These are phyloP conservation scores for Suillus subalutaceus DNA, from an alignment of 768 basidiomycete genomes.

Conservation along the genomic window DNA sequence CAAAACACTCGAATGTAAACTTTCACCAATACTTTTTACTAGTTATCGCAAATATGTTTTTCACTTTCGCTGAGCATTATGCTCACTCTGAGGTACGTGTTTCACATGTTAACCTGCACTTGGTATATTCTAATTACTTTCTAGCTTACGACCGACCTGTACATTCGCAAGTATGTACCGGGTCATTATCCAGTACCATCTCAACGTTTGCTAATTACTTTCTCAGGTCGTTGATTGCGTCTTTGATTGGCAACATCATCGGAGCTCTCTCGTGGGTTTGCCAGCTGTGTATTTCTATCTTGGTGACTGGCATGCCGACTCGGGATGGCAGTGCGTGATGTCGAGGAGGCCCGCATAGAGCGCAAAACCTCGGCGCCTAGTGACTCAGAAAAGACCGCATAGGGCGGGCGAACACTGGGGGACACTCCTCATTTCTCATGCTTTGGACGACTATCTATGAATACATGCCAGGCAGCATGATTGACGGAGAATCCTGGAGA, in stretches of 20 bases:
- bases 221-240: constrained; percentile 61
- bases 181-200: neutral
- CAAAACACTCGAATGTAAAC: neutral
- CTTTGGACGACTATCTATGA: neutral
- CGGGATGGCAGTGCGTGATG: constrained; percentile 37
- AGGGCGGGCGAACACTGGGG: neutral
- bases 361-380: constrained; percentile 16
- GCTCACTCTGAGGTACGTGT: constrained; percentile 64
- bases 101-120: constrained; percentile 30
- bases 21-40: constrained; percentile 5
- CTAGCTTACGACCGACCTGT: constrained; percentile 39
- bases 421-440: neutral
- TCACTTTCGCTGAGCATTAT: constrained; percentile 71
- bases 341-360: constrained; percentile 39
- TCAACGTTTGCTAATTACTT: neutral
- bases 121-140: constrained; percentile 26
- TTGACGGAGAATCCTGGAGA: neutral
- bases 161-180: constrained; percentile 64
- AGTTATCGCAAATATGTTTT: constrained; percentile 81
- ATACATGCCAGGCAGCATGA: neutral
- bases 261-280: constrained; percentile 63
- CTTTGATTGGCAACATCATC: constrained; percentile 67
- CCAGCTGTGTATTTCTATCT: constrained; percentile 70
- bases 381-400: constrained; percentile 11
- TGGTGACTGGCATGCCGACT: constrained; percentile 43